These are phyloP conservation scores for Epichloe sibirici DNA, from an alignment of 2,329 filamentous ascomycete genomes.

Conservation along the genomic window DNA sequence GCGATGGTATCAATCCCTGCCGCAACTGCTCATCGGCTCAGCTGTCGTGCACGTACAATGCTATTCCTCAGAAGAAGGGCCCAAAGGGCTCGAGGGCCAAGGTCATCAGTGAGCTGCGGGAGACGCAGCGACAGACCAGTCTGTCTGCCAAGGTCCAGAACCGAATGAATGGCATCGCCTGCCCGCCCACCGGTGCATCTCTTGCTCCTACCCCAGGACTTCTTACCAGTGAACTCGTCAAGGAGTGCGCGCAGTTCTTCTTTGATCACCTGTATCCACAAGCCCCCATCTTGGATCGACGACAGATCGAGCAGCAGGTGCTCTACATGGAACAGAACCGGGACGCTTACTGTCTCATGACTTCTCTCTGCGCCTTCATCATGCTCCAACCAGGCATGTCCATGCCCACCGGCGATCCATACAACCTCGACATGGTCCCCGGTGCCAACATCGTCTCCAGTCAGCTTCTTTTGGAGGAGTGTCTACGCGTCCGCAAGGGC, in stretches of 20 bases:
- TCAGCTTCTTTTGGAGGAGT: slow-evolving; percentile 55
- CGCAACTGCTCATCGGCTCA: slow-evolving; percentile 56
- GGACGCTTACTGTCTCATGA: slow-evolving; percentile 52
- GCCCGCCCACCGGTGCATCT: slow-evolving; percentile 32
- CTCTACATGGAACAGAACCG: slow-evolving; percentile 49
- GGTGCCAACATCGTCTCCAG: slow-evolving; percentile 51
- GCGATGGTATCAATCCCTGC: slow-evolving; percentile 58
- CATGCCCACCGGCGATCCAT: slow-evolving; percentile 44
- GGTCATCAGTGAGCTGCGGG: slow-evolving; percentile 61
- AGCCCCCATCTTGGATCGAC: slow-evolving; percentile 49
- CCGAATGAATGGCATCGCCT: slow-evolving; percentile 43
- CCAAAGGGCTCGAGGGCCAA: slow-evolving; percentile 64
- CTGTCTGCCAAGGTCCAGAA: slow-evolving; percentile 50
- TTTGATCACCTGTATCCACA: slow-evolving; percentile 54
- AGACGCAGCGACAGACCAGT: slow-evolving; percentile 54
- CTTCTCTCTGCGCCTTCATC: slow-evolving; percentile 54
- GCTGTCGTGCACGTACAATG: slow-evolving; percentile 61
- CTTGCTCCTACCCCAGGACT: slow-evolving; percentile 47
- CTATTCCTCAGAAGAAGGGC: slow-evolving; percentile 64
- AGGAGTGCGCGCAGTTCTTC: slow-evolving; percentile 56
- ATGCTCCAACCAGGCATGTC: slow-evolving; percentile 58
- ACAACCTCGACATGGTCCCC: slow-evolving; percentile 42
- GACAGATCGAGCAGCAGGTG: slow-evolving; percentile 44
- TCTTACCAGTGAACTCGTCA: slow-evolving; percentile 49
- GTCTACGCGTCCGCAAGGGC: slow-evolving; percentile 49